Conservation (phyloP, 805 yeast species). For the Saccharomycopsis synnaedendra region DNA sequence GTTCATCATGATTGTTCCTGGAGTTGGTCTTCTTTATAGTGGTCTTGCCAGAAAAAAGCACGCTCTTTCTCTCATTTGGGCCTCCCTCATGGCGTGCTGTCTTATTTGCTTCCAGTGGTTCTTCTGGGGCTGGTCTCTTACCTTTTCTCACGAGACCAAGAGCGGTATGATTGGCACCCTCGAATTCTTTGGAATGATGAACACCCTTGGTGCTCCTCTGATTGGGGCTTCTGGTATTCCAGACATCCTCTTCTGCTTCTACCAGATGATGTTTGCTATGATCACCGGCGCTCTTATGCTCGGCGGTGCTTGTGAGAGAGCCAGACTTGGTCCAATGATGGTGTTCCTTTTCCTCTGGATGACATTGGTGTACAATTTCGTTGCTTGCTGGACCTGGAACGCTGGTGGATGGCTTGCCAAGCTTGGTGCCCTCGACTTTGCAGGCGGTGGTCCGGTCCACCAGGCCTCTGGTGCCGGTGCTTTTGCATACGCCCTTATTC, state of each 20-base stretch:
- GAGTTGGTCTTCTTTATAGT: slow-evolving; percentile 85
- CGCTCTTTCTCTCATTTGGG: slow-evolving; percentile 91
- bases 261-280: slow-evolving; percentile 95
- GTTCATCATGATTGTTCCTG: slow-evolving; percentile 87
- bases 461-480: slow-evolving; percentile 93
- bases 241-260: slow-evolving; percentile 79
- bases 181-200: slow-evolving; percentile 67
- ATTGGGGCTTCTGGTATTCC: slow-evolving; percentile 59
- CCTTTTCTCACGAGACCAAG: slow-evolving; percentile 57
- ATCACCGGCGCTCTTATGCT: slow-evolving; percentile 88
- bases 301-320: slow-evolving; percentile 98
- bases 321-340: slow-evolving; percentile 94
- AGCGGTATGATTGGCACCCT: slow-evolving; percentile 72
- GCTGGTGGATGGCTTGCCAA: slow-evolving; percentile 77
- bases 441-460: slow-evolving; percentile 99
- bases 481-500: slow-evolving; percentile 78
- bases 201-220: slow-evolving; percentile 74
- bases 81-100: slow-evolving; percentile 80
- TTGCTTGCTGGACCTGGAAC: slow-evolving; percentile 98
- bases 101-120: slow-evolving; percentile 91
- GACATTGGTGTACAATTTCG: slow-evolving; percentile 91
- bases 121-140: slow-evolving; percentile 93
- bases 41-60: slow-evolving; percentile 93
- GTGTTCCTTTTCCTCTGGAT: slow-evolving; percentile 87
- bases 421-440: slow-evolving; percentile 87